These are phyloP conservation scores for Fonsecaea pugnacius DNA, from an alignment of 2,329 filamentous ascomycete species.

Conservation along the genomic window DNA sequence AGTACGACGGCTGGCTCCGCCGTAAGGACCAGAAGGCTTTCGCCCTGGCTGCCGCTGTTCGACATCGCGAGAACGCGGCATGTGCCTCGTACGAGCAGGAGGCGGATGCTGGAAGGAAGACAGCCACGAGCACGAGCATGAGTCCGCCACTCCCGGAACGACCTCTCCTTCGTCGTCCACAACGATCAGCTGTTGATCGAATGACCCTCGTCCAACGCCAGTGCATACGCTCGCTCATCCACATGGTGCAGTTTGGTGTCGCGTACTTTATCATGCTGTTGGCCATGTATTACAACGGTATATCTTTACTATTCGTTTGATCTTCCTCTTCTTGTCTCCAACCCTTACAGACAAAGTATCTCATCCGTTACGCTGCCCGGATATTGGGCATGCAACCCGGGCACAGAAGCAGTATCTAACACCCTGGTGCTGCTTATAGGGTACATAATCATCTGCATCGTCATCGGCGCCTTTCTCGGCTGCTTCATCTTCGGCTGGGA, in stretches of 20 bases:
- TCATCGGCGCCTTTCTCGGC: conserved; percentile 76
- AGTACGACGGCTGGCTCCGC: conserved; percentile 68
- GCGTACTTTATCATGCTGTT: conserved; percentile 69
- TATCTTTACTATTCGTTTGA: too few relatives aligned
- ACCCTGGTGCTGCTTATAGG: conserved; percentile 52
- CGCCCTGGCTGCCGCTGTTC: conserved; percentile 7
- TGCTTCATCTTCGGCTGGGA: conserved; percentile 73
- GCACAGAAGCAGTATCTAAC: not conserved
- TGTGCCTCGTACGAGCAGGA: not conserved
- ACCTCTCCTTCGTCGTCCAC: not conserved
- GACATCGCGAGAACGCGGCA: conserved; percentile 1
- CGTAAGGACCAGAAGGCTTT: conserved; percentile 34
- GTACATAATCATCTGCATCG: conserved; percentile 80
- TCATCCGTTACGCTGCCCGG: too few relatives aligned
- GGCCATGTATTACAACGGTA: conserved; percentile 67
- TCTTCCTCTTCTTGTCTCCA: not conserved
- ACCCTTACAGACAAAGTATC: not conserved
- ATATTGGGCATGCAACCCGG: too few relatives aligned
- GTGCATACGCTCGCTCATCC: conserved; percentile 31
- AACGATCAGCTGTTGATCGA: not conserved
- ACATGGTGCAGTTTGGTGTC: conserved; percentile 25
- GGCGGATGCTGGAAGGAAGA: not conserved
- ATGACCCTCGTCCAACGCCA: conserved; percentile 16
- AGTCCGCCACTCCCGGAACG: conserved; percentile 31
- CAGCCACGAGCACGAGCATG: not conserved